phyloP scores from a whole-genome alignment of 2,329 filamentous ascomycete species.

The Aspergillus novofumigatus region DNA sequence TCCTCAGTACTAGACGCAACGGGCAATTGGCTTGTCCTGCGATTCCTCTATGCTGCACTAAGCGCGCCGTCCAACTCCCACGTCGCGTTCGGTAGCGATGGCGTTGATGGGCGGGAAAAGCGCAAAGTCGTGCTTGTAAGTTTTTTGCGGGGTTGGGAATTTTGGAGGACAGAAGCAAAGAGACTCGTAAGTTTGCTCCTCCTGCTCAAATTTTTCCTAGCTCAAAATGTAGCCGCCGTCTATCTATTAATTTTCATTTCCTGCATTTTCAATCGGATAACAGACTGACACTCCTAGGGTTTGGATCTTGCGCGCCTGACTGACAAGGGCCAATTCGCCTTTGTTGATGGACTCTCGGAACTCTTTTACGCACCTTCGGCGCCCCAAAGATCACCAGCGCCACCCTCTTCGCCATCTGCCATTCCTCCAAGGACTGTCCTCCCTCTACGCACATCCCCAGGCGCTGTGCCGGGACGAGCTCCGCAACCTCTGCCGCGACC shows the following conservation, averaged over 20 bases:
- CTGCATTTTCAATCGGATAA: background rate
- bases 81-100: conserved; percentile 20
- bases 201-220: background rate
- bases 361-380: conserved; percentile 44
- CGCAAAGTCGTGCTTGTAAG: conserved; percentile 69
- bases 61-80: conserved; percentile 15
- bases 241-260: no score
- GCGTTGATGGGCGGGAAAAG: conserved; percentile 28
- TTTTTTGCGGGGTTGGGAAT: conserved; percentile 72
- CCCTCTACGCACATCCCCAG: conserved; percentile 25
- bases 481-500: conserved; percentile 12
- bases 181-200: conserved; percentile 54
- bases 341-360: conserved; percentile 69
- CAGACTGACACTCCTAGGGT: conserved; percentile 45
- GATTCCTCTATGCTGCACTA: conserved; percentile 49
- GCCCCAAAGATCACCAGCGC: conserved; percentile 9
- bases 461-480: conserved; percentile 17
- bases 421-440: conserved; percentile 19
- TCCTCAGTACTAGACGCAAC: conserved; percentile 45
- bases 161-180: conserved; percentile 70
- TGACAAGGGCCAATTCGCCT: conserved; percentile 60
- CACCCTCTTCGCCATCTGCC: conserved; percentile 11
- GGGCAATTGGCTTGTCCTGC: conserved; percentile 54
- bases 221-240: no score
- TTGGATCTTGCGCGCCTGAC: conserved; percentile 63